Evolutionary conservation across 352 stramenopile species (phyloP).

Genomic region (Phytophthora colocasiae): DNA sequence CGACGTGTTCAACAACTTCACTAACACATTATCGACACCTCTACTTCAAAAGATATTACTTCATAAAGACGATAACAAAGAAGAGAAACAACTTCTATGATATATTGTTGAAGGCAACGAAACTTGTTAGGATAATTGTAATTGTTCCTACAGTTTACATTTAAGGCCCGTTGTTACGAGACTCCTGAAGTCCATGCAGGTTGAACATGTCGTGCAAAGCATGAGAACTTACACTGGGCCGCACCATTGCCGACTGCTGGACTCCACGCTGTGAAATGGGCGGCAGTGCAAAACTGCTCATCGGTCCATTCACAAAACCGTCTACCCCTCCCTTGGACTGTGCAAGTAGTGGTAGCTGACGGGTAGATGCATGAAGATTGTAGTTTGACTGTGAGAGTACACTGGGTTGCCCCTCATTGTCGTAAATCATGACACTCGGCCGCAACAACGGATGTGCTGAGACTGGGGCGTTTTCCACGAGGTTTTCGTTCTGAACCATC

Average conservation of each 20-base stretch:
- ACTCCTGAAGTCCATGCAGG: slow-evolving; percentile 13
- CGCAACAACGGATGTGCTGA: slow-evolving; percentile 24
- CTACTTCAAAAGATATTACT: background rate
- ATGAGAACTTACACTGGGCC: slow-evolving; percentile 30
- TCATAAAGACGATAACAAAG: background rate
- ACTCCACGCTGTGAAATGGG: slow-evolving; percentile 15
- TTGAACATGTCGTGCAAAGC: slow-evolving; percentile 37
- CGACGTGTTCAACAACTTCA: slow-evolving; percentile 11
- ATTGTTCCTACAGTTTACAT: too few species aligned
- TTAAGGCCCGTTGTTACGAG: background rate
- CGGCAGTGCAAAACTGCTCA: slow-evolving; percentile 19
- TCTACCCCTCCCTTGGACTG: slow-evolving; percentile 13
- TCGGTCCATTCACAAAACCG: slow-evolving; percentile 10
- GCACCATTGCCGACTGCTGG: slow-evolving; percentile 10
- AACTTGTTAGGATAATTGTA: background rate
- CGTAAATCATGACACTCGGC: slow-evolving; percentile 23
- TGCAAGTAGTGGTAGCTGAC: slow-evolving; percentile 22
- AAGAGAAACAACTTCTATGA: too few species aligned
- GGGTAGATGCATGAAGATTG: slow-evolving; percentile 27
- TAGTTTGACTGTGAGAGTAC: slow-evolving; percentile 27
- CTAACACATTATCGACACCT: background rate
- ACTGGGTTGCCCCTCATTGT: slow-evolving; percentile 20
- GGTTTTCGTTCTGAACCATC: slow-evolving; percentile 36
- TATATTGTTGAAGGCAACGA: background rate
- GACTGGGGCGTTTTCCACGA: slow-evolving; percentile 12